These are phyloP conservation scores for Cutaneotrichosporon sp. DNA, from an alignment of 1,284 basidiomycete genomes.

Conservation along the genomic window DNA sequence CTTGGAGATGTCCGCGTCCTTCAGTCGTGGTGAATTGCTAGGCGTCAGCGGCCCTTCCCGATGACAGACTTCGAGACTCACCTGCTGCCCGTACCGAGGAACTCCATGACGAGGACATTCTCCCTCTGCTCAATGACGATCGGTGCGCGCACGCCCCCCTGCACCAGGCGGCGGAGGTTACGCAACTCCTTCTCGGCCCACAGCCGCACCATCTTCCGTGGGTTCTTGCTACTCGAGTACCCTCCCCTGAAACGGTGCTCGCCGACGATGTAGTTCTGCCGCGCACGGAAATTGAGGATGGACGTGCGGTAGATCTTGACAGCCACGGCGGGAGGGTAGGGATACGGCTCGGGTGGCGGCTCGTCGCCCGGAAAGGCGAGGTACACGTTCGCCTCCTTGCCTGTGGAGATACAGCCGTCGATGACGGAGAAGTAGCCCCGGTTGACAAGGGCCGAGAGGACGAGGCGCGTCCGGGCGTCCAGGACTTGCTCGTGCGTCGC, in stretches of 20 bases:
- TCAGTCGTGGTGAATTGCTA: constrained; percentile 84
- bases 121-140: constrained; percentile 88
- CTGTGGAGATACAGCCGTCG: constrained; percentile 89
- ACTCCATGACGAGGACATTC: constrained; percentile 95
- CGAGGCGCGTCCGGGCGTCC: constrained; percentile 81
- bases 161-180: constrained; percentile 77
- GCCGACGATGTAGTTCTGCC: constrained; percentile 84
- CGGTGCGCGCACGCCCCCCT: constrained; percentile 80
- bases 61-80: constrained; percentile 17
- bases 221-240: constrained; percentile 79
- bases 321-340: constrained; percentile 64
- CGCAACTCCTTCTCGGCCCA: constrained; percentile 99
- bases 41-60: constrained; percentile 11
- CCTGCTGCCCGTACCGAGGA: constrained; percentile 68
- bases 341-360: constrained; percentile 49
- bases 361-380: constrained; percentile 67
- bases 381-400: constrained; percentile 96
- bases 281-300: constrained; percentile 94
- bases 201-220: constrained; percentile 95
- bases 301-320: constrained; percentile 99
- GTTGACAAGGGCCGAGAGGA: constrained; percentile 89
- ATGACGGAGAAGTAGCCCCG: constrained; percentile 77
- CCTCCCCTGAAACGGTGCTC: constrained; percentile 92
- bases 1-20: constrained; percentile 69
- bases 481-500: constrained; percentile 93